A percentile compares a stretch with the other conserved stretches of the same genome.
These are phyloP conservation scores for Kregervanrija pseudodelftensis DNA, from an alignment of 805 yeast genomes.

Conservation along the genomic window DNA sequence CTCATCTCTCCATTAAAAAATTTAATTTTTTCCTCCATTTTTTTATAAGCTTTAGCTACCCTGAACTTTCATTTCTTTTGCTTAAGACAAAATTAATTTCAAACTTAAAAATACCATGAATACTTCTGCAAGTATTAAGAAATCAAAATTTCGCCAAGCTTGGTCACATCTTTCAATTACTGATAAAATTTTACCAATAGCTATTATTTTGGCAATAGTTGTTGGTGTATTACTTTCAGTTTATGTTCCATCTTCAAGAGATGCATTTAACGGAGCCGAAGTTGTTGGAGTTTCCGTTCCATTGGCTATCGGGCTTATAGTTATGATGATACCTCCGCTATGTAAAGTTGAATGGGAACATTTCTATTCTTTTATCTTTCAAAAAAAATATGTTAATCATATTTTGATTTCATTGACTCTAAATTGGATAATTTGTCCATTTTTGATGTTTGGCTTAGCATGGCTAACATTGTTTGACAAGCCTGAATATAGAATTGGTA, in stretches of 20 bases:
- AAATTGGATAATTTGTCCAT: constrained; percentile 53
- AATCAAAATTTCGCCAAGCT: background rate
- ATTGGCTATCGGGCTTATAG: constrained; percentile 41
- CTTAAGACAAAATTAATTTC: no score
- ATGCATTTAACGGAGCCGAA: constrained; percentile 29
- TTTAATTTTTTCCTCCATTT: no score
- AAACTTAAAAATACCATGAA: no score
- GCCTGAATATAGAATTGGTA: constrained; percentile 43
- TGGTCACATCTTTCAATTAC: constrained; percentile 19
- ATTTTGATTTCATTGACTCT: constrained; percentile 35
- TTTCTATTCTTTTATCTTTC: constrained; percentile 23
- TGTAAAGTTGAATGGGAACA: constrained; percentile 49
- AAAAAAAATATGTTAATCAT: constrained; percentile 20
- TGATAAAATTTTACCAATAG: constrained; percentile 26
- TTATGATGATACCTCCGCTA: constrained; percentile 53
- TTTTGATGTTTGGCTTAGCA: constrained; percentile 48
- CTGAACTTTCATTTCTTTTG: no score
- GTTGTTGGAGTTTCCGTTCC: constrained; percentile 37
- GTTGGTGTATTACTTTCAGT: constrained; percentile 35
- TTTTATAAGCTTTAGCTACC: no score
- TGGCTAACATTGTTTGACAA: constrained; percentile 45
- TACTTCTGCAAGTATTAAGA: no score
- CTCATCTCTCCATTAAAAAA: no score
- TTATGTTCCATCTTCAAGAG: constrained; percentile 31
- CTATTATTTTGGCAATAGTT: constrained; percentile 30